phyloP scores from a whole-genome alignment of 106 monocot species.

The Hemerocallis citrina region DNA sequence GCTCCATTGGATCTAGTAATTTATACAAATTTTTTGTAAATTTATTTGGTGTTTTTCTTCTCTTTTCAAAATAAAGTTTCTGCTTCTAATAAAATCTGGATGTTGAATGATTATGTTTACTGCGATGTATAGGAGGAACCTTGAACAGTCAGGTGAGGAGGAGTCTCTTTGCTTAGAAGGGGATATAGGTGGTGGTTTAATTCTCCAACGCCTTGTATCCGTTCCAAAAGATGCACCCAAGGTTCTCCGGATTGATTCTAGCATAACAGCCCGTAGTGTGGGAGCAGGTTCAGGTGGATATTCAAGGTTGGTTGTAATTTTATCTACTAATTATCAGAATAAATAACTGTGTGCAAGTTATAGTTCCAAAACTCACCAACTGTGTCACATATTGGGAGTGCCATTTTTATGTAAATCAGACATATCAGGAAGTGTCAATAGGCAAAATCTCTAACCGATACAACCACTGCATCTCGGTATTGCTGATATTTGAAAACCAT shows the following conservation, averaged over 20 bases:
- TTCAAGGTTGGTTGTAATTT: slow-evolving; percentile 51
- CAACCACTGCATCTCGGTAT: no score
- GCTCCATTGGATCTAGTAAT: no score
- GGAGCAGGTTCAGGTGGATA: slow-evolving; percentile 99
- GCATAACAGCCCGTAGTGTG: slow-evolving; percentile 64
- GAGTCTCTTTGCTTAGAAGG: slow-evolving; percentile 83
- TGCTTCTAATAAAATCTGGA: neutral
- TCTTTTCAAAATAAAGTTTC: neutral
- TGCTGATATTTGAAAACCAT: no score
- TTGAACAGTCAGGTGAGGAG: slow-evolving; percentile 74
- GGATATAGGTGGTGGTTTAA: slow-evolving; percentile 89
- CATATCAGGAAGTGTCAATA: no score
- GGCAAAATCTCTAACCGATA: no score
- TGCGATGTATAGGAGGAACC: slow-evolving; percentile 39
- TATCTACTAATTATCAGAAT: neutral
- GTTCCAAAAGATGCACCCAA: slow-evolving; percentile 55
- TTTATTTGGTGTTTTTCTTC: neutral
- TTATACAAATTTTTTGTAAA: neutral
- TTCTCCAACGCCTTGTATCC: slow-evolving; percentile 64
- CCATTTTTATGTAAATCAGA: no score
- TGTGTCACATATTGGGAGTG: no score
- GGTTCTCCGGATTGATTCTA: slow-evolving; percentile 50
- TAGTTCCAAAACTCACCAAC: neutral
- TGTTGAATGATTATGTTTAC: neutral
- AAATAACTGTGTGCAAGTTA: neutral